phyloP scores from a whole-genome alignment of 495 filamentous ascomycete genomes.

The Cercophora samala region DNA sequence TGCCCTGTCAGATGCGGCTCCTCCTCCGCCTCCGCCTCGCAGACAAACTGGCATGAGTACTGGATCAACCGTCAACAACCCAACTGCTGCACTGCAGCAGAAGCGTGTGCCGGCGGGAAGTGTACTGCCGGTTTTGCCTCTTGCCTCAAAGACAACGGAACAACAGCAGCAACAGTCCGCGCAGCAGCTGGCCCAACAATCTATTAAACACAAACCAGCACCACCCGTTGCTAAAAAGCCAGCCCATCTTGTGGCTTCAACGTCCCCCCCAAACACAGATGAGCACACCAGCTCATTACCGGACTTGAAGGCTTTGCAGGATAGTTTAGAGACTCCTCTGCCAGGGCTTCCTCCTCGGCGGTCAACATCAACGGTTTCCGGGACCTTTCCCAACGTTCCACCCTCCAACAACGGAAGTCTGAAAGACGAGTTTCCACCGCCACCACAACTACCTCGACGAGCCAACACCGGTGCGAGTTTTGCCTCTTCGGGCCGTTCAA shows the following conservation, averaged over 20 bases:
- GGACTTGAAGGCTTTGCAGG: conserved; percentile 2
- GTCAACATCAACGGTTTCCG: conserved; percentile 12
- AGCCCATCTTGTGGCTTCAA: conserved; percentile 43
- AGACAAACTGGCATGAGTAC: conserved; percentile 36
- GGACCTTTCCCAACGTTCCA: not conserved
- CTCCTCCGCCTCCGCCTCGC: conserved; percentile 49
- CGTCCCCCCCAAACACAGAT: conserved; percentile 35
- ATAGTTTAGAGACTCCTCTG: conserved; percentile 1
- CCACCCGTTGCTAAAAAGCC: conserved; percentile 56
- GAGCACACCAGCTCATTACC: not conserved
- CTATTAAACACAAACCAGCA: conserved; percentile 41
- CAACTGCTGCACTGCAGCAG: conserved; percentile 11
- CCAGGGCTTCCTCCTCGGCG: conserved; percentile 14
- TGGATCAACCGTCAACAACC: conserved; percentile 1
- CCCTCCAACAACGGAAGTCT: conserved; percentile 13
- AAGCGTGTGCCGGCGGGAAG: conserved; percentile 24
- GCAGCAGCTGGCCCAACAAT: conserved; percentile 30
- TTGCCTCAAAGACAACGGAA: conserved; percentile 28
- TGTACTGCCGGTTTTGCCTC: conserved; percentile 32
- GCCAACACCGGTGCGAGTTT: conserved; percentile 20
- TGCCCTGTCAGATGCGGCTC: conserved; percentile 31
- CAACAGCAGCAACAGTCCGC: conserved; percentile 36
- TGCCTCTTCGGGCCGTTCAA: conserved; percentile 10
- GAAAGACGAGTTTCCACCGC: not conserved
- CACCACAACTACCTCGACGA: conserved; percentile 20